phyloP scores from a whole-genome alignment of 2,329 filamentous ascomycete genomes.

The Tolypocladium amazonense region DNA sequence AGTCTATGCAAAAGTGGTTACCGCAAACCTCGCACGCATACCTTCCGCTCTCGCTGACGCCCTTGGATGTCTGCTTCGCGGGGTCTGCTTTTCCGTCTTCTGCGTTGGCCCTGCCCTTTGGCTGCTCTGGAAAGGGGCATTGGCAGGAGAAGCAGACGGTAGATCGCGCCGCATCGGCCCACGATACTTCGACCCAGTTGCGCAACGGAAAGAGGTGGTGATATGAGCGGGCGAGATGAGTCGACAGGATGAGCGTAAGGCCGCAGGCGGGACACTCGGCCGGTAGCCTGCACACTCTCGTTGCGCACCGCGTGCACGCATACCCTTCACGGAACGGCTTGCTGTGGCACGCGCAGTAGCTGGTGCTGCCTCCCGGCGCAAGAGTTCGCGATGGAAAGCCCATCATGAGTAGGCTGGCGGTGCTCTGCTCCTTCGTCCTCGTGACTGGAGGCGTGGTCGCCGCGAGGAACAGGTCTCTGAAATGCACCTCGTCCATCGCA shows the following conservation, averaged over 20 bases:
- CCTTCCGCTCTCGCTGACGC: constrained; percentile 73
- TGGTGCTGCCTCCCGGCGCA: constrained; percentile 52
- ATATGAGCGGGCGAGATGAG: constrained; percentile 84
- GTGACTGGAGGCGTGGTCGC: constrained; percentile 85
- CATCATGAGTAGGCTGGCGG: constrained; percentile 80
- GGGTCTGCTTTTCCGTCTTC: constrained; percentile 13
- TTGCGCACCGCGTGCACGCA: constrained; percentile 75
- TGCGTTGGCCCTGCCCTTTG: constrained; percentile 10
- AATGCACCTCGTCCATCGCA: constrained; percentile 66
- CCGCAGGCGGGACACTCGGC: constrained; percentile 86
- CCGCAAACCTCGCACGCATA: constrained; percentile 85
- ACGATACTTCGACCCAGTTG: constrained; percentile 86
- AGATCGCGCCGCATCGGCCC: constrained; percentile 56
- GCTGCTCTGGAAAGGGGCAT: constrained; percentile 51
- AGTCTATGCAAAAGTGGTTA: constrained; percentile 95
- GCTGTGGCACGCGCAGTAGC: constrained; percentile 86
- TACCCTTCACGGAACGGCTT: constrained; percentile 77
- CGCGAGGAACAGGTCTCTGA: constrained; percentile 77
- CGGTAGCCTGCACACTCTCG: constrained; percentile 82
- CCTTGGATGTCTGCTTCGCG: constrained; percentile 32
- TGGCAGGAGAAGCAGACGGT: constrained; percentile 71
- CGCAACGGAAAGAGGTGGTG: constrained; percentile 84
- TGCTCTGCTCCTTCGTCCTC: constrained; percentile 48
- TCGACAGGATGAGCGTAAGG: constrained; percentile 86
- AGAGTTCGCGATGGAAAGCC: constrained; percentile 85